These are phyloP conservation scores for Moricandia arvensis DNA, from an alignment of 345 rosid genomes.

Conservation along the genomic window DNA sequence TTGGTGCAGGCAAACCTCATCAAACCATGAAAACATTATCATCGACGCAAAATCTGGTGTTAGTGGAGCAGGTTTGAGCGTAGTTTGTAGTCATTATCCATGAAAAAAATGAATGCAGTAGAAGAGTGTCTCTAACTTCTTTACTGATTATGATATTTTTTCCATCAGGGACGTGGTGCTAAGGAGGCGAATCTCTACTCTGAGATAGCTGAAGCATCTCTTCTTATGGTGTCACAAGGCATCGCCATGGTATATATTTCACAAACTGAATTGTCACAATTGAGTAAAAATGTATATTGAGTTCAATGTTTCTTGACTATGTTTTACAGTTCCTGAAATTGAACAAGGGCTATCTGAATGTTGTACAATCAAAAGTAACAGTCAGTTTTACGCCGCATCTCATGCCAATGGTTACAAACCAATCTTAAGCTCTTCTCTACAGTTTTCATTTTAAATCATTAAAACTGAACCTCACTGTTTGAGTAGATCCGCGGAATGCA, in stretches of 20 bases:
- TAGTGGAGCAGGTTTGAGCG: slow-evolving; percentile 87
- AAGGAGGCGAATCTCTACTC: slow-evolving; percentile 76
- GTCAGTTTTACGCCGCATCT: slow-evolving; percentile 98
- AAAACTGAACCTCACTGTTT: not conserved
- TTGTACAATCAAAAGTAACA: slow-evolving; percentile 60
- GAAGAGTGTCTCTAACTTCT: slow-evolving; percentile 13
- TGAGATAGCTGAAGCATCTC: slow-evolving; percentile 85
- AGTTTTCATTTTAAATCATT: slow-evolving; percentile 22
- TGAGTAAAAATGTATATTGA: not conserved
- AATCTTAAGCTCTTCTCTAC: no score
- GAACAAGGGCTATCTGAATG: slow-evolving; percentile 92
- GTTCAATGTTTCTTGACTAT: no score
- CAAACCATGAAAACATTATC: slow-evolving; percentile 57
- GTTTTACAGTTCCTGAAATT: slow-evolving; percentile 94
- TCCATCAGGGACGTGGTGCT: slow-evolving; percentile 88
- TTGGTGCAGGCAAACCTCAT: slow-evolving; percentile 72
- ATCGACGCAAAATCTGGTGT: slow-evolving; percentile 95
- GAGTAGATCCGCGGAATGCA: slow-evolving; percentile 93
- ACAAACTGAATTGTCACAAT: not conserved
- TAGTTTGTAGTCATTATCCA: not conserved
- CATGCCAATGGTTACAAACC: slow-evolving; percentile 88
- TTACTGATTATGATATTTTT: not conserved
- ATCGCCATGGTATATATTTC: slow-evolving; percentile 77
- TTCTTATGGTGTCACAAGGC: slow-evolving; percentile 82
- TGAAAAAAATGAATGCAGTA: not conserved